These are phyloP conservation scores for Apophysomyces ossiformis DNA, from an alignment of 371 early-diverging fungal species.

Conservation along the genomic window DNA sequence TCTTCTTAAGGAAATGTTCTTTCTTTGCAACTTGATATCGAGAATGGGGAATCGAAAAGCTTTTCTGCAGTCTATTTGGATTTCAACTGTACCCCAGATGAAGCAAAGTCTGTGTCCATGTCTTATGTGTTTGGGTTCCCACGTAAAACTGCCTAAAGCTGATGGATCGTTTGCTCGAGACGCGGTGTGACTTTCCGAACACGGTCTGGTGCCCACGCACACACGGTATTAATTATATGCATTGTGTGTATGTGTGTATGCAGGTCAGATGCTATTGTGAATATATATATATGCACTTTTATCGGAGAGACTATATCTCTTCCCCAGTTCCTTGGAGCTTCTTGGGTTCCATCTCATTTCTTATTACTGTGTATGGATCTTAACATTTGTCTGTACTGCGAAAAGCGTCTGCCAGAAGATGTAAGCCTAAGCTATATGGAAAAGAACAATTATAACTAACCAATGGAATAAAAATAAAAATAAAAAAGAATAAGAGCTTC, in stretches of 20 bases:
- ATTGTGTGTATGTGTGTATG: not conserved
- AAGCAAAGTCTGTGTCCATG: slow-evolving; percentile 6
- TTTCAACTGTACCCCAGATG: slow-evolving; percentile 1
- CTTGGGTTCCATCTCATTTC: not conserved
- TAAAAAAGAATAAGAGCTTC: slow-evolving; percentile 17
- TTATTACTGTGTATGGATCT: slow-evolving; percentile 23
- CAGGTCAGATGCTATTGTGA: slow-evolving; percentile 8
- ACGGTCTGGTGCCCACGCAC: not conserved
- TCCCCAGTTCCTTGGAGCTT: not conserved
- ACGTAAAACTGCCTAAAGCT: not conserved
- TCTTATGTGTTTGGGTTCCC: slow-evolving; percentile 8
- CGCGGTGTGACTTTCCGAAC: slow-evolving; percentile 11
- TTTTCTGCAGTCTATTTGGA: slow-evolving; percentile 2
- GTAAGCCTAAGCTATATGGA: slow-evolving; percentile 11
- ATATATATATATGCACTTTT: not conserved
- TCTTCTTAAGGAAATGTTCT: not conserved
- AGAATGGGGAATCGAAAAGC: not conserved
- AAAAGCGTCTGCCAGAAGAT: slow-evolving; percentile 25
- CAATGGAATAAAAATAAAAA: not conserved
- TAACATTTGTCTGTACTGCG: slow-evolving; percentile 32
- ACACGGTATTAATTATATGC: not conserved
- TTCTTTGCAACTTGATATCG: not conserved
- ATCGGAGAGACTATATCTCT: not conserved
- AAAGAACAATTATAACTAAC: not conserved
- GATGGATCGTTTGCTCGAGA: not conserved